Conservation (phyloP, 805 yeast species). For the Pichia sporocuriosa region DNA sequence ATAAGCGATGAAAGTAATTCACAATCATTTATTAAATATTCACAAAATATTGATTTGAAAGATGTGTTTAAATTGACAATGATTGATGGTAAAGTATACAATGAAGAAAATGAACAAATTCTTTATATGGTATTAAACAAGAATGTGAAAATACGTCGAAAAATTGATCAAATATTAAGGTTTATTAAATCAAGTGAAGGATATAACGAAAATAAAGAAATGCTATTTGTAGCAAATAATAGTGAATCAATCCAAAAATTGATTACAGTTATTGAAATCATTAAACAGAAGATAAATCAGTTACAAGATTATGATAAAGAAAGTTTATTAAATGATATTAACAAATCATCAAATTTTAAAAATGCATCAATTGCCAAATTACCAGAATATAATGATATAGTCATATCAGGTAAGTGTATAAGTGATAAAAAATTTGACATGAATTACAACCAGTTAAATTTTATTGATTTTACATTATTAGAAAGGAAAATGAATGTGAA, state of each 20-base stretch:
- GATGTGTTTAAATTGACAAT: background rate
- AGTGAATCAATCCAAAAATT: slow-evolving; percentile 25
- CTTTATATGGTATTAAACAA: slow-evolving; percentile 9
- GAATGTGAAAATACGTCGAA: slow-evolving; percentile 21
- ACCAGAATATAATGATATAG: slow-evolving; percentile 3
- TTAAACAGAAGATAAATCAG: slow-evolving; percentile 22
- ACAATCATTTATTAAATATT: slow-evolving; percentile 3
- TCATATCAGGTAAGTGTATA: slow-evolving; percentile 4
- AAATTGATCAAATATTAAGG: slow-evolving; percentile 16
- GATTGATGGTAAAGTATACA: background rate
- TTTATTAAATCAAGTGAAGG: slow-evolving; percentile 2
- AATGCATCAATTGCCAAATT: slow-evolving; percentile 17
- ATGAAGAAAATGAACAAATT: background rate
- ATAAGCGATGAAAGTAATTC: background rate
- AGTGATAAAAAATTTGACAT: background rate
- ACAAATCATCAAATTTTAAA: background rate
- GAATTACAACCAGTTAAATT: slow-evolving; percentile 20
- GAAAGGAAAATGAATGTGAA: slow-evolving; percentile 1
- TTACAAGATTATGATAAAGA: background rate
- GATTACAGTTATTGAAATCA: slow-evolving; percentile 25
- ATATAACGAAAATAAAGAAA: slow-evolving; percentile 8
- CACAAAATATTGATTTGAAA: slow-evolving; percentile 7
- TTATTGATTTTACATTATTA: slow-evolving; percentile 16
- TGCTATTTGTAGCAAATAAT: slow-evolving; percentile 16
- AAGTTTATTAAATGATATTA: too few relatives aligned